Evolutionary conservation across 1,139 yeast genomes (phyloP), one percentile per base, ranked within the genome.

Genomic region (Nakaseomyces uthaithaninus): DNA sequence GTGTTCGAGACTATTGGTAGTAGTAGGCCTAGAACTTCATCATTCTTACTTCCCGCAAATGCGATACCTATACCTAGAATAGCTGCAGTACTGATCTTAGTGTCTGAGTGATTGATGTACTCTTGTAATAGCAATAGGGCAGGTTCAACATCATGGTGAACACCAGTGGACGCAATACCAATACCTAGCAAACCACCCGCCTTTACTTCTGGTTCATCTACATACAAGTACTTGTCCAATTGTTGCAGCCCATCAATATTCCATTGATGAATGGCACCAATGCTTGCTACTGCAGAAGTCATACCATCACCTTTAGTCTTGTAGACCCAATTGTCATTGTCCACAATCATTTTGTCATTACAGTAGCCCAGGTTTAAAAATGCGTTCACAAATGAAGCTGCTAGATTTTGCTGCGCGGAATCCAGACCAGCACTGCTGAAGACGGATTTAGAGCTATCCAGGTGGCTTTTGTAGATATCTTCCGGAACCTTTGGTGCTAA

Each of bases 151-250:
- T 91, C 98, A 59, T 91, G 95, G 61, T 86, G 95, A 43, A 93
- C 93, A 63, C 94, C 94, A 24, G 94, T 74, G 28, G 94, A 85
- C n/a, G 86, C 82, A 39, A 93, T 73, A 64, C 98, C 98, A 62
- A 87, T 86, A 63, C 97, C 99, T 50, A 93, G 72, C 46, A 91
- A 70, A 4, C 98, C 95, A 65, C 99, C 99, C 10, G 97, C 96
- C 64, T 86, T 86, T 50, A 89, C 78, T 56, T 86, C 91, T 45
- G 79, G 81, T 54, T 87, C 95, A 20, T 79, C 73, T 6, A 95
- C 82, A 59, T 89, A 87, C 46, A 91, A 71, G 62, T 83, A 89
- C 62, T 84, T 86, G 65, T 91, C 97, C 55, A 91, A 72, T 42
- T 77, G 78, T 64, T 89, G 95, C 50, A 91, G 74, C 51, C 97